Evolutionary conservation across 768 basidiomycete genomes (phyloP).

Genomic region (Lentinula sp.): DNA sequence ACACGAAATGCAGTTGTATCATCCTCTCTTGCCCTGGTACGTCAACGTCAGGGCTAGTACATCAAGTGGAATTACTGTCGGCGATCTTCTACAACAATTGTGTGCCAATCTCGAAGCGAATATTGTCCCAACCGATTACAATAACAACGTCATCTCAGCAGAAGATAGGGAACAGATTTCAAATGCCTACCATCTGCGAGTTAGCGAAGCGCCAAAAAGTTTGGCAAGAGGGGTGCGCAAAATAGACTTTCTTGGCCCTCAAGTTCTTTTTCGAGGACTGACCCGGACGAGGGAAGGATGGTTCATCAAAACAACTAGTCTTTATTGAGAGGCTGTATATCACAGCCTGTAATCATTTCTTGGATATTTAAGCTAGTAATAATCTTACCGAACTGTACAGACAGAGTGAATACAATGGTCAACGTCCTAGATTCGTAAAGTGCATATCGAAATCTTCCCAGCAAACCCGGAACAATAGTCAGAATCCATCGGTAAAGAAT

Average conservation of each 20-base stretch:
- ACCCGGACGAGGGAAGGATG: constrained; percentile 16
- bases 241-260: neutral
- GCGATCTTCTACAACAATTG: constrained; percentile 35
- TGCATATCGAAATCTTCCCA: neutral
- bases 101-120: constrained; percentile 24
- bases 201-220: neutral
- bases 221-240: neutral
- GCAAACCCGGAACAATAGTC: neutral
- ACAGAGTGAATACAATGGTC: neutral
- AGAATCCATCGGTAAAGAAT: neutral
- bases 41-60: constrained; percentile 33
- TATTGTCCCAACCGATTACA: constrained; percentile 35
- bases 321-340: neutral
- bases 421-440: too few relatives aligned
- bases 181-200: constrained; percentile 7
- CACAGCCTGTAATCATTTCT: neutral
- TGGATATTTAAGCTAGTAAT: neutral
- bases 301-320: constrained; percentile 1
- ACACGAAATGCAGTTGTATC: constrained; percentile 37
- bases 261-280: constrained; percentile 35
- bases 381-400: neutral
- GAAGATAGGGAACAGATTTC: neutral
- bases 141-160: constrained; percentile 21
- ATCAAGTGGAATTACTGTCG: constrained; percentile 34
- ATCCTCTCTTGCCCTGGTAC: constrained; percentile 42